Base-by-base conservation (phyloP, 2,329 filamentous ascomycete species). In the Intubia oerlemansii region DNA sequence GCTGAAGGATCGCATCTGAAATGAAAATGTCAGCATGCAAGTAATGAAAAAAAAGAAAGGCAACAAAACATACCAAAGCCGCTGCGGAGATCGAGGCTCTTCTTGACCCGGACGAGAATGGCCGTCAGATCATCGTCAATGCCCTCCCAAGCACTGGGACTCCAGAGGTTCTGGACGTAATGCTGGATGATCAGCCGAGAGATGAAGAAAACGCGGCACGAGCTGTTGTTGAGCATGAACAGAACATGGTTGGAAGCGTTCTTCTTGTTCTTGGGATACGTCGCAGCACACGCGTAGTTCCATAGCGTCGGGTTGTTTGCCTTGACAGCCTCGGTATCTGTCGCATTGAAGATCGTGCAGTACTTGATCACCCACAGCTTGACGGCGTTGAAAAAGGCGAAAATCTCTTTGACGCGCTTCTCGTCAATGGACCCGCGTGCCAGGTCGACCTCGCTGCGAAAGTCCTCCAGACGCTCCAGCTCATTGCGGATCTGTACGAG, bases 161-260 rank as follows among this genome's bases (percentile, higher is more conserved):
- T 37, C 34, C 52, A 43, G 22, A 56, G 42, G 11, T 48, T 37
- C 16, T 45, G 37, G 12, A 48, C 36, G 5, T 53, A 40, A 30
- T 51, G 54, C 15, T 49, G 43, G 12, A 51, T 32, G 2, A 50
- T 31, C 24, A 56, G 42, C 23, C 53, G 45, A 32, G 49, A 42
- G n/a, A 54, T 36, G 21, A 55, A 49, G 36, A 44, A 50, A 3
- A 36, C 34, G 11, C 52, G 44, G 3, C 42, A 38, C 4, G 35
- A 35, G 5, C 33, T 32, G 31, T 50, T 44, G n/a, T 37, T 34
- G 0, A 56, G 38, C 8, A 56, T 41, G 23, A 38, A 41, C 24
- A 41, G 34, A 0, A 47, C 42, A 27, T 52, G 45, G 10, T 39
- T 44, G 5, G 45, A 38, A 3, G 46, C 38, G 14, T 48, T 43